Percentiles rank a stretch among this genome's conserved stretches.
phyloP scores from a whole-genome alignment of 73 alveolate species.

The Blepharisma stoltei region DNA sequence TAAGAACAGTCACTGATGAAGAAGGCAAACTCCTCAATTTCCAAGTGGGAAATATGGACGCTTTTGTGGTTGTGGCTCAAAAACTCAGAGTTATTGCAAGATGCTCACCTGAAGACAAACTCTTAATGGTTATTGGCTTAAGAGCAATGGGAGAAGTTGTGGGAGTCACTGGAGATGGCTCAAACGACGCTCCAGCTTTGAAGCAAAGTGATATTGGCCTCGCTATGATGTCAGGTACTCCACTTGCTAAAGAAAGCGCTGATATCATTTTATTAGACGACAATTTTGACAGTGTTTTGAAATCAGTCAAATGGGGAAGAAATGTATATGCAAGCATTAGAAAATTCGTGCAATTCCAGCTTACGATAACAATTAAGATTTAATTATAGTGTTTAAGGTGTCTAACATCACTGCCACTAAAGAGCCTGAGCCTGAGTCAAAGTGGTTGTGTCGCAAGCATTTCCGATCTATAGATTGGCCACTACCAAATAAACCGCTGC shows the following conservation, averaged over 20 bases:
- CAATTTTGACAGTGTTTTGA: constrained; percentile 89
- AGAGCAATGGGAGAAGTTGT: constrained; percentile 76
- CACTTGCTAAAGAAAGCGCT: constrained; percentile 97
- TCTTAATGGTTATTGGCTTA: constrained; percentile 83
- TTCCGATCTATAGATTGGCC: too few relatives aligned
- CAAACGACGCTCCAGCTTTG: constrained; percentile 68
- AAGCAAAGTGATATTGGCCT: constrained; percentile 68
- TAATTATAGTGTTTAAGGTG: constrained; percentile 83
- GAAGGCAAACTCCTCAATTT: constrained; percentile 7
- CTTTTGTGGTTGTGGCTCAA: constrained; percentile 50
- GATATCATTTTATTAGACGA: constrained; percentile 96
- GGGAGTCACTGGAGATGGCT: constrained; percentile 91
- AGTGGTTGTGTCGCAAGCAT: too few relatives aligned
- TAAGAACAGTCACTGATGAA: neutral
- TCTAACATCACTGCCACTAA: constrained; percentile 81
- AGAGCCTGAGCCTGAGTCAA: too few relatives aligned
- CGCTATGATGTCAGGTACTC: constrained; percentile 93
- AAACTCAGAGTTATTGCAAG: constrained; percentile 88
- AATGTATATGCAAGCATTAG: constrained; percentile 87
- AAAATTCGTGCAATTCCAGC: constrained; percentile 87
- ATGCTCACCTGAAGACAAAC: constrained; percentile 88
- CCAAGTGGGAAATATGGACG: constrained; percentile 61
- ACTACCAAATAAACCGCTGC: too few relatives aligned
- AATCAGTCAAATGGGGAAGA: constrained; percentile 96
- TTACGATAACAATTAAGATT: constrained; percentile 77